Evolutionary conservation across 2,329 filamentous ascomycete genomes (phyloP).

Genomic region (Calonectria crousiana): DNA sequence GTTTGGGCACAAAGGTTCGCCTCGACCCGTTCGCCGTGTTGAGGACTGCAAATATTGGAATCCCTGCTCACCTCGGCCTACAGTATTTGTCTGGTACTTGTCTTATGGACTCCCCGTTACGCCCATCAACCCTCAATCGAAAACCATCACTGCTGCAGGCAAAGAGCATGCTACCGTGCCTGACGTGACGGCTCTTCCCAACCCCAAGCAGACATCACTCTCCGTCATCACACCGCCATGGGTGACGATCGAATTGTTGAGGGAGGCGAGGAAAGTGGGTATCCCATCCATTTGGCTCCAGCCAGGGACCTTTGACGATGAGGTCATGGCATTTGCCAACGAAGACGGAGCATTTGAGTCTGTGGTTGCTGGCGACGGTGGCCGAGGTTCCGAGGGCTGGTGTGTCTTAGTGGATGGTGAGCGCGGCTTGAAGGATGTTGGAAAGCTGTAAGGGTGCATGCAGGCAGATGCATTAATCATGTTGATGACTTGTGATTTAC

Average conservation of each 20-base stretch:
- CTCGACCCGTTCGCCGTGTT: not conserved
- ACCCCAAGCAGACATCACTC: constrained; percentile 78
- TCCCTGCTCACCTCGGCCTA: constrained; percentile 6
- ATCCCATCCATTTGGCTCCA: constrained; percentile 88
- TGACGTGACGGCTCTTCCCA: constrained; percentile 73
- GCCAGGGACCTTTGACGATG: constrained; percentile 87
- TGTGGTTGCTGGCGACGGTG: constrained; percentile 75
- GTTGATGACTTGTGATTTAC: not conserved
- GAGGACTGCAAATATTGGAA: not conserved
- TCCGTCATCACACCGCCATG: constrained; percentile 89
- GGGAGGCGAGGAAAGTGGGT: constrained; percentile 81
- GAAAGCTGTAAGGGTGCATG: constrained; percentile 57
- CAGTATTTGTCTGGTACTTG: constrained; percentile 93
- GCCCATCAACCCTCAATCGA: constrained; percentile 82
- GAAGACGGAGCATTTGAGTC: constrained; percentile 72
- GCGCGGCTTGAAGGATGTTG: constrained; percentile 67
- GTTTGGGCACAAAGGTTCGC: constrained; percentile 86
- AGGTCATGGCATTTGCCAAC: constrained; percentile 77
- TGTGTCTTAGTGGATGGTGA: constrained; percentile 91
- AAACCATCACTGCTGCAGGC: constrained; percentile 71
- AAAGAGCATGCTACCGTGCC: constrained; percentile 73
- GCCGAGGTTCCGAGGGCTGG: constrained; percentile 80
- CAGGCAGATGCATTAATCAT: not conserved
- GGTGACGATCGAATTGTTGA: constrained; percentile 79
- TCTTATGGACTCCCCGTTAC: constrained; percentile 80